phyloP scores from a whole-genome alignment of 306 rosid species.

The Begonia peltatifolia region DNA sequence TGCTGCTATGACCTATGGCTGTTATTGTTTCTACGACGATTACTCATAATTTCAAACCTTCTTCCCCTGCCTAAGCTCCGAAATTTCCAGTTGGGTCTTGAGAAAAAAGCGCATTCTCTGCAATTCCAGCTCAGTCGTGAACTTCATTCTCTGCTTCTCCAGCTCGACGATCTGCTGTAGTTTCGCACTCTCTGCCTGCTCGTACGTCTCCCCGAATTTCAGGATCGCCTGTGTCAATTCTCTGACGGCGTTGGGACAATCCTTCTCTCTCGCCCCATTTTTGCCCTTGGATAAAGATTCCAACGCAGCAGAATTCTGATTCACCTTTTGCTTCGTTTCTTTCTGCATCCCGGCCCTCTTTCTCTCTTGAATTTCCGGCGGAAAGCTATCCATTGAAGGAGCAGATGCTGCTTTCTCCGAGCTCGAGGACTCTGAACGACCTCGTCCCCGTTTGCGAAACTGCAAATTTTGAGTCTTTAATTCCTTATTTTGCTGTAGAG shows the following conservation, averaged over 20 bases:
- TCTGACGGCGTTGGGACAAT: constrained; percentile 63
- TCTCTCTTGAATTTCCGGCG: constrained; percentile 28
- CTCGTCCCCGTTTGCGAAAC: constrained; percentile 23
- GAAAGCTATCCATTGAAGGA: constrained; percentile 55
- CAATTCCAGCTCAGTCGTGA: constrained; percentile 72
- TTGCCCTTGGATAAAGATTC: constrained; percentile 16
- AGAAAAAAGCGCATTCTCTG: constrained; percentile 95
- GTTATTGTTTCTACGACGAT: constrained; percentile 28
- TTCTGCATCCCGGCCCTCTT: constrained; percentile 33
- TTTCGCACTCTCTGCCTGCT: constrained; percentile 77
- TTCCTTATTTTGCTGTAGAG: constrained; percentile 16
- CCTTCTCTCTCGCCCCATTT: constrained; percentile 18
- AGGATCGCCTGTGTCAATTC: constrained; percentile 73
- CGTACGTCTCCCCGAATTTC: constrained; percentile 88
- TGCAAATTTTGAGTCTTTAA: constrained; percentile 33
- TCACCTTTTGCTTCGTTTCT: constrained; percentile 20
- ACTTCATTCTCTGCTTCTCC: constrained; percentile 99
- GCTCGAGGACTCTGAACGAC: constrained; percentile 20
- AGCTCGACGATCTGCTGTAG: constrained; percentile 84
- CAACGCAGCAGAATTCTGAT: constrained; percentile 4
- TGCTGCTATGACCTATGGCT: constrained; percentile 60
- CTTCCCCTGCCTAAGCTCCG: constrained; percentile 66
- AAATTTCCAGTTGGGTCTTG: constrained; percentile 85
- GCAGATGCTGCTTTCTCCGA: constrained; percentile 42
- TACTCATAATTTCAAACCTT: constrained; percentile 42